phyloP scores from a whole-genome alignment of 306 rosid genomes.

The Cucurbita maxima region DNA sequence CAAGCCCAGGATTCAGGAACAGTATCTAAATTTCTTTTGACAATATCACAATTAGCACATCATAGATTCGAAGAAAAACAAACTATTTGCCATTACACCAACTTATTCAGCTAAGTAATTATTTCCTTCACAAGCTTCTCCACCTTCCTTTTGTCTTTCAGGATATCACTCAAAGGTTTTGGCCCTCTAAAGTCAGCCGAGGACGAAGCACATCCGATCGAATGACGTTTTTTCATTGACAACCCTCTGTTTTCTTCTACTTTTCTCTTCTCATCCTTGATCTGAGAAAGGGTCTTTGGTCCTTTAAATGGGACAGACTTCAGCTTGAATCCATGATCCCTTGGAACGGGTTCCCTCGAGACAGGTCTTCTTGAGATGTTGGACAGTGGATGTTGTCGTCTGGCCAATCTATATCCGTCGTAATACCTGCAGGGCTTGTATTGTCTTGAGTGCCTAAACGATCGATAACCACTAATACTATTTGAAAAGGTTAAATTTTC shows the following conservation, averaged over 20 bases:
- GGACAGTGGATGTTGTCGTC: conserved; percentile 19
- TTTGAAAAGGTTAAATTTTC: conserved; percentile 15
- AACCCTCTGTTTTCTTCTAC: background rate
- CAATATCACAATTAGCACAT: conserved; percentile 2
- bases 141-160: conserved; percentile 9
- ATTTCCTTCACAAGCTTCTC: background rate
- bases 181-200: conserved; percentile 4
- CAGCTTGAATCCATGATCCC: conserved; percentile 17
- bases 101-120: background rate
- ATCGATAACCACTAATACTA: conserved; percentile 18
- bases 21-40: background rate
- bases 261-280: conserved; percentile 5
- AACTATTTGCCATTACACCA: background rate
- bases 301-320: conserved; percentile 35
- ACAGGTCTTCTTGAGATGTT: conserved; percentile 27
- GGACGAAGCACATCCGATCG: background rate
- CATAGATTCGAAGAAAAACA: background rate
- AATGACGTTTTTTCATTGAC: background rate
- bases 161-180: background rate
- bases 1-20: background rate
- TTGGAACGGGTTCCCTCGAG: conserved; percentile 14
- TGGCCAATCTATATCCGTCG: conserved; percentile 19
- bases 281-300: conserved; percentile 15
- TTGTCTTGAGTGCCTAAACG: conserved; percentile 28
- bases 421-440: conserved; percentile 25